Evolutionary conservation across 805 yeast species (phyloP).

Genomic region (Candida hispaniensis): DNA sequence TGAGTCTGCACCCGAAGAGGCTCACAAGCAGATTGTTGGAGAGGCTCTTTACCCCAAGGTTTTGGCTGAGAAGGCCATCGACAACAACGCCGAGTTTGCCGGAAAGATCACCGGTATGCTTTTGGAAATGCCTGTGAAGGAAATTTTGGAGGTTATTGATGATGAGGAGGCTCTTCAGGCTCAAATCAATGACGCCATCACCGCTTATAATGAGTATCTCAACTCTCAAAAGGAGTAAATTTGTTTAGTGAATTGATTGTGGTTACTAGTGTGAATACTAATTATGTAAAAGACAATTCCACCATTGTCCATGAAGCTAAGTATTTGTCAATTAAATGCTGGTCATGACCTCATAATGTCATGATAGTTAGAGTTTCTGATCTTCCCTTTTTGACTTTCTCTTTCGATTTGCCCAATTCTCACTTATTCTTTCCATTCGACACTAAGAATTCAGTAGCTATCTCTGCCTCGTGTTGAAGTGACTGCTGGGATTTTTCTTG

Average conservation of each 20-base stretch:
- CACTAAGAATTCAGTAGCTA: constrained; percentile 5
- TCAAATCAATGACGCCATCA: constrained; percentile 88
- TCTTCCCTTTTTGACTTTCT: too few species aligned
- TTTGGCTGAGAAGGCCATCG: constrained; percentile 75
- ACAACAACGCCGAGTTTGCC: constrained; percentile 69
- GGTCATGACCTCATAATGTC: too few species aligned
- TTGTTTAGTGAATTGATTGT: too few species aligned
- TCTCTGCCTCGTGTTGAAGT: constrained; percentile 11
- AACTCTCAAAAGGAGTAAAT: constrained; percentile 16
- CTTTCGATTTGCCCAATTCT: too few species aligned
- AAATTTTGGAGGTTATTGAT: constrained; percentile 77
- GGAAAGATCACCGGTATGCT: constrained; percentile 99
- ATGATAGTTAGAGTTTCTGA: too few species aligned
- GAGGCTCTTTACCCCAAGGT: constrained; percentile 94
- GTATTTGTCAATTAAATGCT: too few species aligned
- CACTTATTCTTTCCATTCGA: constrained; percentile 3
- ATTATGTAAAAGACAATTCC: too few species aligned
- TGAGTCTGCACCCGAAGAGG: constrained; percentile 61
- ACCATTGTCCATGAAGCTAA: too few species aligned
- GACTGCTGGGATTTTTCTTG: constrained; percentile 3
- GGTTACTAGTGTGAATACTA: too few species aligned
- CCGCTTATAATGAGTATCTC: constrained; percentile 83
- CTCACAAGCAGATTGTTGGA: constrained; percentile 95
- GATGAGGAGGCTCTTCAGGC: constrained; percentile 81
- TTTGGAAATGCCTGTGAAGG: constrained; percentile 86